A percentile compares a stretch with the other conserved stretches of the same genome.
Conservation (phyloP, 371 early-diverging fungal genomes). For the Rhizopus delemar region DNA sequence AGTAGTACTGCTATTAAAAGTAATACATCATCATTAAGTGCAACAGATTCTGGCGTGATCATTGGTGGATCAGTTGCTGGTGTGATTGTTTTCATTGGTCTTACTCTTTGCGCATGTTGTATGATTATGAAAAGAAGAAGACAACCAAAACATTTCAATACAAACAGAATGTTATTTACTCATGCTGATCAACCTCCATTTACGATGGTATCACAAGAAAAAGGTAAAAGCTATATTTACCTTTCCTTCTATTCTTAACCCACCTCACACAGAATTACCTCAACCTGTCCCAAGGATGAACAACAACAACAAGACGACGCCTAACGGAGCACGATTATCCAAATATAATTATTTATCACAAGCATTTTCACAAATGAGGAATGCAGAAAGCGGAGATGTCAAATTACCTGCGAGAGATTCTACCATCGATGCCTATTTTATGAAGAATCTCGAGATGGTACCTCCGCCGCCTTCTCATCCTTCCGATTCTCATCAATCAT, state of each 20-base stretch:
- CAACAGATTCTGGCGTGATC: conserved; percentile 7
- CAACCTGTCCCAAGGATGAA: neutral
- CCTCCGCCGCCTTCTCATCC: neutral
- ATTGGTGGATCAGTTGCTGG: conserved; percentile 17
- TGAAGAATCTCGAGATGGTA: neutral
- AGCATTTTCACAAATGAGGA: conserved; percentile 39
- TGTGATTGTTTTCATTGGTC: neutral
- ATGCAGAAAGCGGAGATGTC: neutral
- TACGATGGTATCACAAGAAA: conserved; percentile 1
- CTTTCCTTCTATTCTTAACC: neutral
- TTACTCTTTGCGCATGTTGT: neutral
- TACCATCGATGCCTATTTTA: conserved; percentile 2
- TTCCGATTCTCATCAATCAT: neutral
- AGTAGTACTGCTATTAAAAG: neutral
- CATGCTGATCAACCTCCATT: neutral
- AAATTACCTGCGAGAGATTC: neutral
- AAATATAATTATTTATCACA: conserved; percentile 44
- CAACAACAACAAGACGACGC: neutral
- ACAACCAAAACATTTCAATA: conserved; percentile 1
- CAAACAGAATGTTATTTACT: neutral
- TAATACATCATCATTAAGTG: conserved; percentile 2
- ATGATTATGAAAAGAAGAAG: conserved; percentile 1
- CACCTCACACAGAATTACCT: neutral
- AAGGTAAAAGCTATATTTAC: neutral
- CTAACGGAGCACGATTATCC: conserved; percentile 38